phyloP scores from a whole-genome alignment of 1,284 basidiomycete genomes.

The Marasmius tenuissimus region DNA sequence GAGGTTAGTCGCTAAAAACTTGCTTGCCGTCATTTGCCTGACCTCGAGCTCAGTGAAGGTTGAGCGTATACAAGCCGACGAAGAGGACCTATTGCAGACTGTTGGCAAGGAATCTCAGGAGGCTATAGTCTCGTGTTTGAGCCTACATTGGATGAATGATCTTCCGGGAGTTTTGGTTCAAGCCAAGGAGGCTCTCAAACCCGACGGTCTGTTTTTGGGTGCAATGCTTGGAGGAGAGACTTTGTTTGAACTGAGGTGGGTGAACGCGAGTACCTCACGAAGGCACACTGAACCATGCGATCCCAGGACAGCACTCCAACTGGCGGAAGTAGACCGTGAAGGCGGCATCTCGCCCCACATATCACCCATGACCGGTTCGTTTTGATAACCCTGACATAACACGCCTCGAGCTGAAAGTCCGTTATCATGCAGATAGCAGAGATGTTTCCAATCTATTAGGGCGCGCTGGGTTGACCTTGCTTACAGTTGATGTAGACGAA shows the following conservation, averaged over 20 bases:
- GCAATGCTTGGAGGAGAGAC: slow-evolving; percentile 97
- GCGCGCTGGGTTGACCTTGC: slow-evolving; percentile 90
- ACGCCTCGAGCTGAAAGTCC: not conserved
- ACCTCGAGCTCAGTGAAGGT: slow-evolving; percentile 55
- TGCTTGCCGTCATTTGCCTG: slow-evolving; percentile 7
- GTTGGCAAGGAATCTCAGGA: slow-evolving; percentile 82
- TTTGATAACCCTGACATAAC: not conserved
- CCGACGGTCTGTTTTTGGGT: slow-evolving; percentile 94
- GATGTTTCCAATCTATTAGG: slow-evolving; percentile 91
- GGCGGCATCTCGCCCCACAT: slow-evolving; percentile 95
- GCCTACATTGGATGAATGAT: slow-evolving; percentile 98
- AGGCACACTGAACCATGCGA: not conserved
- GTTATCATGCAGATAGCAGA: slow-evolving; percentile 64
- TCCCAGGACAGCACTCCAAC: slow-evolving; percentile 73
- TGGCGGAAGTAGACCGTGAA: slow-evolving; percentile 93
- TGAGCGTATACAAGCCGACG: slow-evolving; percentile 74
- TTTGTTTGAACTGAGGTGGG: slow-evolving; percentile 87
- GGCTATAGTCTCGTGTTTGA: slow-evolving; percentile 88
- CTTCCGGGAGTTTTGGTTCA: slow-evolving; percentile 92
- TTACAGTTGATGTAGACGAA: slow-evolving; percentile 97
- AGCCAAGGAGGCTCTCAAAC: slow-evolving; percentile 81
- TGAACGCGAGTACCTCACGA: not conserved
- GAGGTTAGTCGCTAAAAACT: slow-evolving; percentile 47
- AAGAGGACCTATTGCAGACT: slow-evolving; percentile 68
- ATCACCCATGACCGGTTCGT: slow-evolving; percentile 94